phyloP scores from a whole-genome alignment of 176 grass and related monocot species.

The Miscanthus lutarioriparius region DNA sequence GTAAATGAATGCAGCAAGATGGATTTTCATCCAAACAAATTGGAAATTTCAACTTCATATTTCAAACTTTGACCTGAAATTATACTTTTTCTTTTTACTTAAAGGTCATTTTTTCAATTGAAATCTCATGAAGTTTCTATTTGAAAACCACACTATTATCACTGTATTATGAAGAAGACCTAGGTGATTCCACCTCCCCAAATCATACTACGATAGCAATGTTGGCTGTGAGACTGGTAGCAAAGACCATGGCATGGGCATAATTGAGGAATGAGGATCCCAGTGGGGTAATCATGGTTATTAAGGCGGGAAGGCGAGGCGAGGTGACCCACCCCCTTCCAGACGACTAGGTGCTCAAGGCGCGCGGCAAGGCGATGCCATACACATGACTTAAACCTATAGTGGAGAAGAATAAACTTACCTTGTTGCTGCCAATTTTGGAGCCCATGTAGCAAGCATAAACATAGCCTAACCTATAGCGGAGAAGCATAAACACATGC shows the following conservation, averaged over 20 bases:
- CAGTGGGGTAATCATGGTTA: neutral
- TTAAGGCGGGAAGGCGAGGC: too few species aligned
- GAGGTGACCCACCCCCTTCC: too few species aligned
- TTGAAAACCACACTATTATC: neutral
- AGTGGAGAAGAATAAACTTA: too few species aligned
- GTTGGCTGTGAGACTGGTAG: neutral
- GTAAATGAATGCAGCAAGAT: neutral
- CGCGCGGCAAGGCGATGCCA: too few species aligned
- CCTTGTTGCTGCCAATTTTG: too few species aligned
- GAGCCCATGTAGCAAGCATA: too few species aligned
- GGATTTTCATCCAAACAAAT: neutral
- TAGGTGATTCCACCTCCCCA: neutral
- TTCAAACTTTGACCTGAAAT: neutral
- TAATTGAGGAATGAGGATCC: neutral
- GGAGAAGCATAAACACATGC: too few species aligned
- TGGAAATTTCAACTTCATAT: neutral
- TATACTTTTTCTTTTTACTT: neutral
- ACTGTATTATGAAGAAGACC: neutral
- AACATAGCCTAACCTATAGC: too few species aligned
- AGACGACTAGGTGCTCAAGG: too few species aligned
- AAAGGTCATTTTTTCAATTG: neutral
- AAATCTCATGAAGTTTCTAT: neutral
- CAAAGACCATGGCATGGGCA: neutral
- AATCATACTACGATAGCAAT: neutral
- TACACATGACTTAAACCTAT: too few species aligned